Evolutionary conservation across 208 protist species (phyloP).

Genomic region (Plasmodiophora brassicae): DNA sequence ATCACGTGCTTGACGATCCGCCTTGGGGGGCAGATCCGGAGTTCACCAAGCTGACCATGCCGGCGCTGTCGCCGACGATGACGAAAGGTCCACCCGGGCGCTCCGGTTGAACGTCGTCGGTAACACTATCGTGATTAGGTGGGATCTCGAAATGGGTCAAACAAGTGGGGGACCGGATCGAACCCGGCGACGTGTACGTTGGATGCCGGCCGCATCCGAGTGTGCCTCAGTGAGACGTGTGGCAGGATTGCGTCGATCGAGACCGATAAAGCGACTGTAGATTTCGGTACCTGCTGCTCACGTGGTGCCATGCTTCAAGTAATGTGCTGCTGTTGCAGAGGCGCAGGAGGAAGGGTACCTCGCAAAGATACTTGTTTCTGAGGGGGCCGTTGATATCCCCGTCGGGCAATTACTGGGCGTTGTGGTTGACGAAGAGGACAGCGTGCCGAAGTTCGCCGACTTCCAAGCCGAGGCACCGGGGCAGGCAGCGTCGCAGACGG

Average conservation of each 20-base stretch:
- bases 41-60: slow-evolving; percentile 81
- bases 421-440: background rate
- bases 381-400: background rate
- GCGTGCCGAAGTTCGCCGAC: background rate
- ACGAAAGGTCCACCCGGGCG: slow-evolving; percentile 77
- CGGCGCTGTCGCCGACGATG: slow-evolving; percentile 91
- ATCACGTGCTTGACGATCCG: too few relatives aligned
- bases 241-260: slow-evolving; percentile 76
- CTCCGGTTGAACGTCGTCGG: too few relatives aligned
- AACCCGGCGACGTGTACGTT: slow-evolving; percentile 68
- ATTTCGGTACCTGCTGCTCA: slow-evolving; percentile 63
- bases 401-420: background rate
- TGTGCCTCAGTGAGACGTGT: background rate
- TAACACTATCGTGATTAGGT: too few relatives aligned
- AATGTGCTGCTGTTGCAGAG: background rate
- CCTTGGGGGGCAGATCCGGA: too few relatives aligned
- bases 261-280: slow-evolving; percentile 92
- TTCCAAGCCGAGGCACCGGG: background rate
- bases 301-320: background rate
- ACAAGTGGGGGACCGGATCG: slow-evolving; percentile 77
- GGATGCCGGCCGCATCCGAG: background rate
- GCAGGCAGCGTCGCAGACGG: background rate
- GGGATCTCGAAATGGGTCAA: too few relatives aligned
- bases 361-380: background rate
- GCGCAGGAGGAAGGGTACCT: slow-evolving; percentile 8